Percentiles rank a stretch among this genome's conserved stretches.
phyloP scores from a whole-genome alignment of 2,329 filamentous ascomycete species.

The Penicillium decumbens region DNA sequence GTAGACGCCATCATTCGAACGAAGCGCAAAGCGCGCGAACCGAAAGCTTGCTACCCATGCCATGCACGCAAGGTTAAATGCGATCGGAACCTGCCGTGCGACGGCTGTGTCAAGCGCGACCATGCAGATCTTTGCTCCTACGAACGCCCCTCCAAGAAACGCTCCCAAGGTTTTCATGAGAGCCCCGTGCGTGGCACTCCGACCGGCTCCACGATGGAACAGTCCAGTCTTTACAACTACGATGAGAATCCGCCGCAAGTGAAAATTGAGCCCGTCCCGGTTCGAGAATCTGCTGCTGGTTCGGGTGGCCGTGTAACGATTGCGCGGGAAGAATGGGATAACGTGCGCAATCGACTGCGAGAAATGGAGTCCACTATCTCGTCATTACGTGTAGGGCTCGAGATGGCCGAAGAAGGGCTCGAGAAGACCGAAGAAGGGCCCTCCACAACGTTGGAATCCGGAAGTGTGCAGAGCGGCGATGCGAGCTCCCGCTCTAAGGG shows the following conservation, averaged over 20 bases:
- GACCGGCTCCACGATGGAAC: conserved; percentile 7
- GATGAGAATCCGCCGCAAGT: conserved; percentile 22
- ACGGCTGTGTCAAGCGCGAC: conserved; percentile 48
- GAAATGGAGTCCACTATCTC: conserved; percentile 44
- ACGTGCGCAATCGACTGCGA: conserved; percentile 39
- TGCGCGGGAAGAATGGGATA: conserved; percentile 44
- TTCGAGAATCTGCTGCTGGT: conserved; percentile 13
- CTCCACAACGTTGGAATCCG: conserved; percentile 24
- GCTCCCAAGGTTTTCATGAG: conserved; percentile 27
- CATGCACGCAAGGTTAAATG: conserved; percentile 49
- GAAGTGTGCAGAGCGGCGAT: conserved; percentile 31
- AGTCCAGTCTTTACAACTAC: conserved; percentile 8
- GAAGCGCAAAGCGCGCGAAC: conserved; percentile 47
- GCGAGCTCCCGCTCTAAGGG: conserved; percentile 31
- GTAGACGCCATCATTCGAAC: conserved; percentile 47
- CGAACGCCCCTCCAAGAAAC: conserved; percentile 46
- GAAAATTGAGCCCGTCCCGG: conserved; percentile 23
- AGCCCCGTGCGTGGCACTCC: conserved; percentile 17
- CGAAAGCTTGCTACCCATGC: conserved; percentile 46
- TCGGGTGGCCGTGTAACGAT: conserved; percentile 33
- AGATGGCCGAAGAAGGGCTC: conserved; percentile 35
- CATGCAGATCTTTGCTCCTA: conserved; percentile 49
- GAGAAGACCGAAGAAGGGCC: conserved; percentile 35
- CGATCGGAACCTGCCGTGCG: conserved; percentile 47
- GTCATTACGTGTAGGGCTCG: conserved; percentile 37